Evolutionary conservation across 805 yeast genomes (phyloP).

Genomic region (Phaffomyces opuntiae): DNA sequence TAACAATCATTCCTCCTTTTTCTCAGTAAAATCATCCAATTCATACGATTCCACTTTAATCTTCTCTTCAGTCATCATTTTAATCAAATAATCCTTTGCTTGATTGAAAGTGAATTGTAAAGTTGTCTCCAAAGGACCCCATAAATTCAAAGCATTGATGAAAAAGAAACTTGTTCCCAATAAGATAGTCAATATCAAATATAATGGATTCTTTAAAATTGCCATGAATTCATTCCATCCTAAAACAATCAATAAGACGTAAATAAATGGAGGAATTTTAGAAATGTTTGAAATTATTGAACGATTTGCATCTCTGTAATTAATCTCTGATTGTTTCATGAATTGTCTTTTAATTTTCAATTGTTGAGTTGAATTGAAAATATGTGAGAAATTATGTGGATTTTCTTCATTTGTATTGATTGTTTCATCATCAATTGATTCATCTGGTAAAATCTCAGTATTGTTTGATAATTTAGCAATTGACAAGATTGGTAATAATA

Average conservation of each 20-base stretch:
- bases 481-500: conserved; percentile 48
- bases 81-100: conserved; percentile 48
- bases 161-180: conserved; percentile 56
- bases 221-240: conserved; percentile 98
- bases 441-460: conserved; percentile 53
- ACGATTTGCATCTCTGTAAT: conserved; percentile 82
- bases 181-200: conserved; percentile 55
- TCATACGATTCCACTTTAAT: conserved; percentile 22
- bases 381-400: conserved; percentile 44
- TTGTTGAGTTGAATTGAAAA: conserved; percentile 52
- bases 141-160: conserved; percentile 61
- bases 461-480: conserved; percentile 47
- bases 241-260: conserved; percentile 59
- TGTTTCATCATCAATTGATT: conserved; percentile 32
- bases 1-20: conserved; percentile 8
- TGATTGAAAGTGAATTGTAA: conserved; percentile 48
- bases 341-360: conserved; percentile 50
- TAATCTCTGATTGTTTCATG: conserved; percentile 69
- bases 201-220: conserved; percentile 77
- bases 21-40: conserved; percentile 24
- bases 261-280: conserved; percentile 79
- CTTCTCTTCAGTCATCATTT: conserved; percentile 47
- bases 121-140: conserved; percentile 70
- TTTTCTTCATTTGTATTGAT: conserved; percentile 33
- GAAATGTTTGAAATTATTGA: conserved; percentile 72